Percentiles rank a stretch among this genome's conserved stretches.
These are phyloP conservation scores for Fusarium sp. DNA, from an alignment of 2,329 filamentous ascomycete species.

Conservation along the genomic window DNA sequence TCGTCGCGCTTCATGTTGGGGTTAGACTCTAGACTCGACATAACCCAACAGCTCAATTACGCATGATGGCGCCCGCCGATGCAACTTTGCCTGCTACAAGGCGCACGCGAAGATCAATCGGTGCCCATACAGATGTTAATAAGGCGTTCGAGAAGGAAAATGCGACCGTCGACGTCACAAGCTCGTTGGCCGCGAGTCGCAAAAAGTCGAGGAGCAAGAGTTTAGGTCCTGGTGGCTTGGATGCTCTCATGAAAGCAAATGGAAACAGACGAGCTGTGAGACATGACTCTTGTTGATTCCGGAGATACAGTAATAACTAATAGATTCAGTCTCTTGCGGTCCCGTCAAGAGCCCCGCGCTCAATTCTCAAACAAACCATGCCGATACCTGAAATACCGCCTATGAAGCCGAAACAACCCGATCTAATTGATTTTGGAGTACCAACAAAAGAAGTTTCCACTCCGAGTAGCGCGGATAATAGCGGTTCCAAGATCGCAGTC, in stretches of 20 bases:
- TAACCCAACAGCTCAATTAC: conserved; percentile 22
- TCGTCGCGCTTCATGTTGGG: conserved; percentile 30
- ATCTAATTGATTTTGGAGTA: conserved; percentile 29
- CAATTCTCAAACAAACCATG: conserved; percentile 84
- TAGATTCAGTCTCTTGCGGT: conserved; percentile 63
- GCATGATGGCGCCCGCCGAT: conserved; percentile 49
- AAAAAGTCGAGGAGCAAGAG: conserved; percentile 92
- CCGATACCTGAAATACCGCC: conserved; percentile 74
- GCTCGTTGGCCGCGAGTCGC: conserved; percentile 60
- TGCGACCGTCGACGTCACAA: conserved; percentile 71
- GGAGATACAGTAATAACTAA: conserved; percentile 21
- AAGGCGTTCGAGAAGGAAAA: conserved; percentile 79
- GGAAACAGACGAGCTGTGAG: conserved; percentile 84
- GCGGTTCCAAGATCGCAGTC: conserved; percentile 67
- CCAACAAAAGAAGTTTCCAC: conserved; percentile 14
- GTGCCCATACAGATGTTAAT: conserved; percentile 61
- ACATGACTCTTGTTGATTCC: neutral
- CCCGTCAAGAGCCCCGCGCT: conserved; percentile 64
- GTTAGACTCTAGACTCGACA: conserved; percentile 22
- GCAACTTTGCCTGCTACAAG: conserved; percentile 65
- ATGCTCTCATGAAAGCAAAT: conserved; percentile 77
- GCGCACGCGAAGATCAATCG: conserved; percentile 77
- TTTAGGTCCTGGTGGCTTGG: conserved; percentile 89
- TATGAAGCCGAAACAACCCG: conserved; percentile 55
- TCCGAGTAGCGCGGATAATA: conserved; percentile 38